Evolutionary conservation across 768 basidiomycete species (phyloP).

Genomic region (Candolleomyces aberdarensis): DNA sequence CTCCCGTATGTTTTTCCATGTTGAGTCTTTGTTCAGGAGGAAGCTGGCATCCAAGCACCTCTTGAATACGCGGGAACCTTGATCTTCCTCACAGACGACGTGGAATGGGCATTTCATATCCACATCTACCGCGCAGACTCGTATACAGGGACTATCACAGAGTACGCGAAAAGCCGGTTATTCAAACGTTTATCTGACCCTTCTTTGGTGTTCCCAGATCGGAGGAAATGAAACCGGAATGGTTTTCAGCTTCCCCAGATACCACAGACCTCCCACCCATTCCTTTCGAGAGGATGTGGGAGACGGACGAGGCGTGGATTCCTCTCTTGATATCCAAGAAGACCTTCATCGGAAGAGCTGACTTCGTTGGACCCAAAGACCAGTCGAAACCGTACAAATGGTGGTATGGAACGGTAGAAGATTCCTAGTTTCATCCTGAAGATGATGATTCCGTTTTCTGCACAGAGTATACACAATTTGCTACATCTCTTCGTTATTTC

Average conservation of each 20-base stretch:
- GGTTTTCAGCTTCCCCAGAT: slow-evolving; percentile 49
- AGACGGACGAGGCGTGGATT: slow-evolving; percentile 66
- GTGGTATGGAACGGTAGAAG: slow-evolving; percentile 36
- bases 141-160: slow-evolving; percentile 59
- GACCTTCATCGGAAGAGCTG: slow-evolving; percentile 43
- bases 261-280: slow-evolving; percentile 31
- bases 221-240: slow-evolving; percentile 85
- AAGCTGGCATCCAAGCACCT: slow-evolving; percentile 69
- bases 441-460: not conserved
- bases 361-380: slow-evolving; percentile 35
- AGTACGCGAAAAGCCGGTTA: slow-evolving; percentile 43
- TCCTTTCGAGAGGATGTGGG: slow-evolving; percentile 62
- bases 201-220: slow-evolving; percentile 43
- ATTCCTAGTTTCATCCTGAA: not conserved
- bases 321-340: slow-evolving; percentile 49
- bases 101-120: slow-evolving; percentile 65
- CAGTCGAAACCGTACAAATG: slow-evolving; percentile 33
- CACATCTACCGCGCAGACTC: slow-evolving; percentile 64
- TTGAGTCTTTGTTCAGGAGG: slow-evolving; percentile 54
- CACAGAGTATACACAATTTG: not conserved
- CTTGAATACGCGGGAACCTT: slow-evolving; percentile 63
- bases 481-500: not conserved
- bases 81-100: slow-evolving; percentile 54
- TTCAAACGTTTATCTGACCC: slow-evolving; percentile 1
- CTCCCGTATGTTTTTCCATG: not conserved